Evolutionary conservation across 1,284 basidiomycete genomes (phyloP).

Genomic region (Rhizoctonia solani): DNA sequence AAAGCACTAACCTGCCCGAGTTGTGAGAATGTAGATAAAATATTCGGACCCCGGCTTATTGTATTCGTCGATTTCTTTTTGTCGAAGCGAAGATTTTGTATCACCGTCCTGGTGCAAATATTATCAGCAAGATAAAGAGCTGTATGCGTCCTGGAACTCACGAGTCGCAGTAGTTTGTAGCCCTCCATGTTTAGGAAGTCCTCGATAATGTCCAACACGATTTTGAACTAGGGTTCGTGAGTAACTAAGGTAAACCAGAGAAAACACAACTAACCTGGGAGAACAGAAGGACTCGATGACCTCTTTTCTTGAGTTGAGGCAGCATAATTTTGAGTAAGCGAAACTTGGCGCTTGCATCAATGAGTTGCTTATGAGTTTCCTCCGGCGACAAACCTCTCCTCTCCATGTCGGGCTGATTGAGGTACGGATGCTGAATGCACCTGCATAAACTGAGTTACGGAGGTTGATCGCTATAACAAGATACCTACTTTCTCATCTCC

Average conservation of each 20-base stretch:
- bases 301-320: constrained; percentile 84
- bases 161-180: constrained; percentile 87
- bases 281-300: constrained; percentile 95
- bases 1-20: constrained; percentile 85
- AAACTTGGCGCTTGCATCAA: constrained; percentile 87
- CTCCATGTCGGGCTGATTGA: constrained; percentile 82
- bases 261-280: constrained; percentile 74
- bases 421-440: constrained; percentile 89
- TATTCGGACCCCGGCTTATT: constrained; percentile 84
- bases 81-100: constrained; percentile 83
- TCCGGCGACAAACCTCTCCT: constrained; percentile 61
- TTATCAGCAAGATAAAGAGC: neutral
- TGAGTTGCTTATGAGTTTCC: constrained; percentile 77
- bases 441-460: constrained; percentile 46
- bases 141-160: constrained; percentile 48
- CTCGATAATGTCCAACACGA: constrained; percentile 88
- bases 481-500: constrained; percentile 77
- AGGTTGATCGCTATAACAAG: neutral
- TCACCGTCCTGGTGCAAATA: constrained; percentile 73
- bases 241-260: neutral
- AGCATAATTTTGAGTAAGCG: constrained; percentile 80
- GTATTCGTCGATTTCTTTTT: constrained; percentile 93
- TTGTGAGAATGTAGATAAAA: constrained; percentile 91
- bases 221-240: constrained; percentile 72
- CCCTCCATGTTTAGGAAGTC: constrained; percentile 84